Conservation (phyloP, 805 yeast species). For the Saturnispora dispora region DNA sequence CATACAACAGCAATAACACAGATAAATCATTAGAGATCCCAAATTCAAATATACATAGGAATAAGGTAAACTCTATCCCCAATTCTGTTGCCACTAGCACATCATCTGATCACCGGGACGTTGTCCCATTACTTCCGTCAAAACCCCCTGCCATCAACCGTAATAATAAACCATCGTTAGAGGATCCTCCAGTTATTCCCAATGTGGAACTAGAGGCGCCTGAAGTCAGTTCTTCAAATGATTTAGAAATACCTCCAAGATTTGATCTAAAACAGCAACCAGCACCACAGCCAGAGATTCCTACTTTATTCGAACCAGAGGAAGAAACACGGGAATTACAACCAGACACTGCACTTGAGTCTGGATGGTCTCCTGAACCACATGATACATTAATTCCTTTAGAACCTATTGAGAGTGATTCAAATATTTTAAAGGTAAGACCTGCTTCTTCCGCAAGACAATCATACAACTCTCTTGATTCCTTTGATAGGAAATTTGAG, state of each 20-base stretch:
- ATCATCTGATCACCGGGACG: not conserved
- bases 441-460: not conserved
- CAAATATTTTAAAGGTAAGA: not conserved
- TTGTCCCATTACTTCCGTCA: not conserved
- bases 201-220: not conserved
- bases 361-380: not conserved
- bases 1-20: not conserved
- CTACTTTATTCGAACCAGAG: not conserved
- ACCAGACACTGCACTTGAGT: not conserved
- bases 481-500: constrained; percentile 13
- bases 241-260: not conserved
- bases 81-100: not conserved
- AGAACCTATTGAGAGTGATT: not conserved
- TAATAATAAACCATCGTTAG: constrained; percentile 1
- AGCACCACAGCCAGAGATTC: not conserved
- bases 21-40: not conserved
- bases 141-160: not conserved
- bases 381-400: not conserved
- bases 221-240: not conserved
- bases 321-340: not conserved
- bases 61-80: constrained; percentile 2
- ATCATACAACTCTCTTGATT: constrained; percentile 8
- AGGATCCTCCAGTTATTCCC: not conserved
- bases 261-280: not conserved
- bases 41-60: constrained; percentile 7